Percentiles rank a stretch among this genome's conserved stretches.
phyloP scores from a whole-genome alignment of 352 stramenopile genomes.

The Phytophthora foliorum region DNA sequence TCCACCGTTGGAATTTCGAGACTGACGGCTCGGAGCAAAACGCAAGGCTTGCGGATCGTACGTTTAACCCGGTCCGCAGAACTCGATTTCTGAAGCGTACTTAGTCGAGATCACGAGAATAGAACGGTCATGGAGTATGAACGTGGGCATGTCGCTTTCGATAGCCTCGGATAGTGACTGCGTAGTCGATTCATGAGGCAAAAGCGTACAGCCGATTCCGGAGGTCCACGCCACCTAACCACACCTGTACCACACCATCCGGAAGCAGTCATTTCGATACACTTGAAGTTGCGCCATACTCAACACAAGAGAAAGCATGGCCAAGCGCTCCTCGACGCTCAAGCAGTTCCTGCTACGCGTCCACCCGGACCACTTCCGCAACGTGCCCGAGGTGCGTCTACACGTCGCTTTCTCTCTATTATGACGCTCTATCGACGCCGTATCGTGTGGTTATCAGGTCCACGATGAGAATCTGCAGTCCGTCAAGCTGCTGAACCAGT shows the following conservation, averaged over 20 bases:
- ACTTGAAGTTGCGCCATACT: slow-evolving; percentile 38
- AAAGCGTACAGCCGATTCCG: slow-evolving; percentile 35
- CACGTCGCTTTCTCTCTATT: background rate
- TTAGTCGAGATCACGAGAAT: slow-evolving; percentile 11
- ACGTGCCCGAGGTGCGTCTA: slow-evolving; percentile 46
- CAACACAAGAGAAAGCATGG: slow-evolving; percentile 33
- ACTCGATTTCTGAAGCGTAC: slow-evolving; percentile 31
- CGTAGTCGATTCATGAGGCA: slow-evolving; percentile 4
- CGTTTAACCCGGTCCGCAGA: slow-evolving; percentile 19
- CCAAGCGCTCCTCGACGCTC: slow-evolving; percentile 59
- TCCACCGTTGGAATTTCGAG: slow-evolving; percentile 43
- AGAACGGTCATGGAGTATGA: background rate
- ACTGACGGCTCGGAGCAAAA: slow-evolving; percentile 41
- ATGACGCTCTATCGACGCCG: background rate
- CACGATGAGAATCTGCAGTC: slow-evolving; percentile 79
- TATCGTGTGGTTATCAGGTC: slow-evolving; percentile 30
- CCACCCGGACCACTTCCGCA: slow-evolving; percentile 75
- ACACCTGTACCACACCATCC: slow-evolving; percentile 24
- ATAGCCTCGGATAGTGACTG: slow-evolving; percentile 2
- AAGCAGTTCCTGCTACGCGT: slow-evolving; percentile 83
- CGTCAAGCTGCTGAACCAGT: slow-evolving; percentile 79
- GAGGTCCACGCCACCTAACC: slow-evolving; percentile 29
- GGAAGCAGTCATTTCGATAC: slow-evolving; percentile 22
- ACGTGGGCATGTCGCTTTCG: background rate
- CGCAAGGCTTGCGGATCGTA: slow-evolving; percentile 31